Evolutionary conservation across 768 basidiomycete genomes (phyloP).

Genomic region (Clavaria fumosa): DNA sequence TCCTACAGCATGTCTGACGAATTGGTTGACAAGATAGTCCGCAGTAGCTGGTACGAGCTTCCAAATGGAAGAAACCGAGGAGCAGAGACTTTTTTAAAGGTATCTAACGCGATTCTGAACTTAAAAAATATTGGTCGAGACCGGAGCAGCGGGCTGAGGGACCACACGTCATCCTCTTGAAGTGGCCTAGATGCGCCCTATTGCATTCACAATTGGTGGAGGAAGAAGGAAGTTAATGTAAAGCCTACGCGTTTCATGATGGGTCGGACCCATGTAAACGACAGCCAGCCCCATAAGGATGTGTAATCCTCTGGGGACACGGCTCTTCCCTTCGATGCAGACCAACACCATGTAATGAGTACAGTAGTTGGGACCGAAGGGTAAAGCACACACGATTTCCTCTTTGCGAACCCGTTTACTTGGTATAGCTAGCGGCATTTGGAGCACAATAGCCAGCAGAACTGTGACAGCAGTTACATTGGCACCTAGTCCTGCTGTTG

Average conservation of each 20-base stretch:
- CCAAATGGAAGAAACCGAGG: not conserved
- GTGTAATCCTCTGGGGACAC: conserved; percentile 72
- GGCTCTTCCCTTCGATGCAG: conserved; percentile 30
- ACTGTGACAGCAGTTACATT: conserved; percentile 14
- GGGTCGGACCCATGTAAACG: conserved; percentile 60
- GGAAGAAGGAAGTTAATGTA: too few relatives aligned
- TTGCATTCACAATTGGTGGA: too few relatives aligned
- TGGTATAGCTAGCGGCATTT: conserved; percentile 58
- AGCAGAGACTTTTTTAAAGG: not conserved
- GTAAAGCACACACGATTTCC: conserved; percentile 41
- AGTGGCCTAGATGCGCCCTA: conserved; percentile 39
- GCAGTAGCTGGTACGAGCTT: too few relatives aligned
- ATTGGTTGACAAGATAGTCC: conserved; percentile 29
- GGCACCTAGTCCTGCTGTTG: conserved; percentile 30
- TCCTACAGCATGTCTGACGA: conserved; percentile 32
- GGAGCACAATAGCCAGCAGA: conserved; percentile 31
- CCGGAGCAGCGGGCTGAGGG: conserved; percentile 50
- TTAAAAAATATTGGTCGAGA: conserved; percentile 49
- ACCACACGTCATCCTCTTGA: conserved; percentile 58
- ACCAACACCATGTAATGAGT: conserved; percentile 16
- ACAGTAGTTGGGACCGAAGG: not conserved
- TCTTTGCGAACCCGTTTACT: conserved; percentile 31
- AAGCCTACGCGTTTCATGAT: too few relatives aligned
- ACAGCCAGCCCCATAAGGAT: conserved; percentile 52
- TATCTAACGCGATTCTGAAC: conserved; percentile 16